Evolutionary conservation across 139 green algal species (phyloP), one percentile per base, ranked within the genome.

Genomic region (Tetradesmus lagerheimii): DNA sequence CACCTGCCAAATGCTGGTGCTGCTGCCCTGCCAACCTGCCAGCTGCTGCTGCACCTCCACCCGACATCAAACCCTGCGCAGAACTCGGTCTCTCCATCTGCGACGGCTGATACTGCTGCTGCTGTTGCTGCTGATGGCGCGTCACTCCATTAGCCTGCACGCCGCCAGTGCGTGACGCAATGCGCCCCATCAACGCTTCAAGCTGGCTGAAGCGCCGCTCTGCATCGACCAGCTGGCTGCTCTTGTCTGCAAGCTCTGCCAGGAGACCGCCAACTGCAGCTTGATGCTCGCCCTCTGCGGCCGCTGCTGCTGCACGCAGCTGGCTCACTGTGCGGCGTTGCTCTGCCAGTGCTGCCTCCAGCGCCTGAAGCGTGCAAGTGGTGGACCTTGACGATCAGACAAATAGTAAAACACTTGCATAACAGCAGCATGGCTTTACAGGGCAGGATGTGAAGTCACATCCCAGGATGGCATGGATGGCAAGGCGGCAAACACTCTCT

Each of bases 121-220:
- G 57, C 67, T 82, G 31, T 39, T 90, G 83, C 53, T 76, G 38
- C 83, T 76, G 41, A 35, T 71, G 23, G 37, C 47, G 81, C 11
- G 2, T 62, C 67, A 35, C 62, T 25, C 78, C 57, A 14, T 38
- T 39, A 50, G 23, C 57, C 31, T 31, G 57, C 23, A 71, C 53
- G 86, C 9, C 62, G 0, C 75, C 47, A 15, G 92, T 91, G 25
- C 94, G 87, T 5, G 89, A 85, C 8, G 94, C 89, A 43, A 95
- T 93, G 12, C 94, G 87, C 78, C 91, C 89, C 93, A 96, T 95
- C 8, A 96, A 66, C 1, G 88, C 62, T 50, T 96, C 94, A 23
- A 96, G 90, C 89, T 95, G 89, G n/a, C 86, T 83, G 71, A 96
- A 95, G 6, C 93, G 90, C 71, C 67, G 50, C 75, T 96, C 92